Base-by-base conservation (phyloP, 208 protist species). In the Endotrypanum monterogeii region DNA sequence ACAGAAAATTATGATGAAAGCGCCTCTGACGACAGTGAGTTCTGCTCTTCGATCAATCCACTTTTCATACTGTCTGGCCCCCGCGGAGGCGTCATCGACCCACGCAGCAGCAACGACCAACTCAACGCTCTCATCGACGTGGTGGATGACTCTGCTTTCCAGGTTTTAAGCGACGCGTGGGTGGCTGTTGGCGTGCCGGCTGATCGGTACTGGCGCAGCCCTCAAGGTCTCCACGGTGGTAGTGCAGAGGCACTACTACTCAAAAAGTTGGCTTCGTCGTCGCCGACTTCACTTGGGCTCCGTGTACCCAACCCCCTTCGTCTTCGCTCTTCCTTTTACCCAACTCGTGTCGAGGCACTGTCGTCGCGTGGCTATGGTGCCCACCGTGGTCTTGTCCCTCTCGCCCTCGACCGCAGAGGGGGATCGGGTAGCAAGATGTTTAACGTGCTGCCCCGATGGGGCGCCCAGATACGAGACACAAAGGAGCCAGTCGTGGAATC, bases 371-470 rank as follows among this genome's bases (percentile, higher is more conserved):
- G 83, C 25, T 96, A 96, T 70, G 67, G 60, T 23, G 61, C 75
- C 20, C 46, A 90, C 54, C 69, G 68, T 41, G 83, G 83, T 23
- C 66, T 79, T 2, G 16, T 92, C 46, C 78, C 92, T 16, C 61
- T 93, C 52, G 89, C 84, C 3, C 72, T 84, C 3, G 91, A 96
- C 56, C 66, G 71, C 20, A 77, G 58, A 25, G 76, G 70, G 55
- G 86, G 87, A 20, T 80, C 76, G 37, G 86, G 86, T 25, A 88
- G 85, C 61, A 96, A 96, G 66, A 46, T 89, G 28, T 96, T 92
- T 63, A 94, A 85, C 77, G 83, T 90, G 9, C 68, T 96, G 25
- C 58, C 74, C 7, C 63, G 79, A 9, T 76, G 72, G 63, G 71
- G 62, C 5, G 50, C 14, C 7, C 56, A 37, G 35, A 67, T 35